Evolutionary conservation across 2,329 filamentous ascomycete species (phyloP), one percentile per base, ranked within the genome.

Genomic region (Trematosphaeria pertusa): DNA sequence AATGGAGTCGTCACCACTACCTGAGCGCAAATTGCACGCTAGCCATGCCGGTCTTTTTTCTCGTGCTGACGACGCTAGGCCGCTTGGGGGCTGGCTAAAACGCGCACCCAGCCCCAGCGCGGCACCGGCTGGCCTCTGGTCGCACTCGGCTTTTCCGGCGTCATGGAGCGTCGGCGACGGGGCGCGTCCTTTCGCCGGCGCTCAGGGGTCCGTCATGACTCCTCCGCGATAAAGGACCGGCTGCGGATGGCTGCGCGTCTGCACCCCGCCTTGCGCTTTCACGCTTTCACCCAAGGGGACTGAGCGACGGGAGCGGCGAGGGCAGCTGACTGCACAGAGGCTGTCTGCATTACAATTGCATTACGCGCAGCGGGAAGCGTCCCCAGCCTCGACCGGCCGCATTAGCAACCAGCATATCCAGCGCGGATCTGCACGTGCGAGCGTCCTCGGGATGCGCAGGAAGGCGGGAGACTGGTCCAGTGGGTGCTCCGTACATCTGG

Each of bases 141-240:
- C 22, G 26, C 19, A 12, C 47, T 44, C 56, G 51, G 51, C 20
- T 26, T 32, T 34, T 24, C 50, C 52, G 52, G 55, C 14, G 33
- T 10, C 19, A 34, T 37, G 38, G 42, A 17, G 11, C 8, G 44
- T 50, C 54, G 54, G 52, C 32, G 46, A 14, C 48, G 51, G 48
- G 21, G 35, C 20, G 12, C 31, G 18, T 5, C 17, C 18, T n/a
- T 19, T 15, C 18, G 22, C 52, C 45, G 38, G 31, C 37, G 9
- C 9, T 33, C 44, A 49, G 45, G 45, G 52, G 52, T n/a, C 37
- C 34, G 18, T 20, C 26, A 42, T 50, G 53, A 56, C 42, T 56
- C 50, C 43, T 48, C 41, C 26, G 46, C 62, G 60, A 68, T 49
- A 67, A 67, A 56, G 50, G 37, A 48, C 48, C 59, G 58, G 56